A percentile compares a stretch with the other conserved stretches of the same genome.
Evolutionary conservation across 495 filamentous ascomycete species (phyloP).

Genomic region (Recurvomyces mirabilis): DNA sequence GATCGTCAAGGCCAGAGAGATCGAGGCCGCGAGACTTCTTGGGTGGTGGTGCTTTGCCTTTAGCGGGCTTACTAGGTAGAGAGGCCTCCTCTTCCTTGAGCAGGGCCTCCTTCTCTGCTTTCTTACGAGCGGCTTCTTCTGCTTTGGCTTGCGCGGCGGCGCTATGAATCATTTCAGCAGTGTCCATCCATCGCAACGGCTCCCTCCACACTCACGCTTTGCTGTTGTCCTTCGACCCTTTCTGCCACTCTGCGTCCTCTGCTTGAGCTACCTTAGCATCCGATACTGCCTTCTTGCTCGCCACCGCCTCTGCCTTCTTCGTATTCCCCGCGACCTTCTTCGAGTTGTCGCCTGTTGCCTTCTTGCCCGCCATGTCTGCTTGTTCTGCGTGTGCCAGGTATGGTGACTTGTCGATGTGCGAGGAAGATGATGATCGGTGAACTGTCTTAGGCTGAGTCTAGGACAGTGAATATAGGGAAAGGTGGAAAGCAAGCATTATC

Average conservation of each 20-base stretch:
- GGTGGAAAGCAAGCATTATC: too few species aligned
- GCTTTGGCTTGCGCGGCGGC: constrained; percentile 79
- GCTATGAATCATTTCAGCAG: constrained; percentile 35
- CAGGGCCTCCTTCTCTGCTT: constrained; percentile 73
- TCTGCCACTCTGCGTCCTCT: constrained; percentile 71
- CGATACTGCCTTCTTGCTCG: constrained; percentile 60
- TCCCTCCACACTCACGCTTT: constrained; percentile 57
- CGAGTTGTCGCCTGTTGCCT: constrained; percentile 56
- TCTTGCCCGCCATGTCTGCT: constrained; percentile 32
- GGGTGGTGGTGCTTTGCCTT: constrained; percentile 47
- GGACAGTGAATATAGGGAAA: too few species aligned
- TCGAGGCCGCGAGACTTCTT: constrained; percentile 63
- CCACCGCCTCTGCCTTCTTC: constrained; percentile 80
- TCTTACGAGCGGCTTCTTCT: constrained; percentile 73
- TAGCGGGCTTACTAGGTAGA: constrained; percentile 44
- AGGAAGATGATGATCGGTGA: too few species aligned
- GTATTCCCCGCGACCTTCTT: constrained; percentile 90
- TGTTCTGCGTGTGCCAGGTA: too few species aligned
- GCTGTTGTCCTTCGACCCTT: constrained; percentile 68
- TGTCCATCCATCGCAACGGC: neutral
- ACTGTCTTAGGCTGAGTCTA: too few species aligned
- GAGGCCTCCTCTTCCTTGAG: constrained; percentile 72
- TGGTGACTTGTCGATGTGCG: too few species aligned
- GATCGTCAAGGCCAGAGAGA: constrained; percentile 42
- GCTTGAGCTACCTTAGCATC: constrained; percentile 52